phyloP scores from a whole-genome alignment of 306 rosid genomes.

The Lupinus albus region DNA sequence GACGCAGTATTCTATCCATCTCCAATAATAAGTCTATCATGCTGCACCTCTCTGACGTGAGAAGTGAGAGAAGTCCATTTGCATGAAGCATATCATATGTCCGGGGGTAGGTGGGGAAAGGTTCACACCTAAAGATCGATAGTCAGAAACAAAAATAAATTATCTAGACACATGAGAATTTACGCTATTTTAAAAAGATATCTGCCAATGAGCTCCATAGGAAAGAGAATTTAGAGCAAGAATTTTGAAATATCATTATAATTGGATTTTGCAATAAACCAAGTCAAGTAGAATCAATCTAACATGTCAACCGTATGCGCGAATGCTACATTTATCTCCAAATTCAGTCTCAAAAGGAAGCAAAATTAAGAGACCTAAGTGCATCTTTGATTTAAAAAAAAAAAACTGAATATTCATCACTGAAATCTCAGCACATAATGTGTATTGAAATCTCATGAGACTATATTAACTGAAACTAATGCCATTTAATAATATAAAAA shows the following conservation, averaged over 20 bases:
- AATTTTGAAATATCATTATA: conserved; percentile 19
- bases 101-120: conserved; percentile 95
- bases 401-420: conserved; percentile 8
- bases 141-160: conserved; percentile 36
- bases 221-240: conserved; percentile 4
- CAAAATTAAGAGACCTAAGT: conserved; percentile 27
- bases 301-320: conserved; percentile 21
- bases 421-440: conserved; percentile 29
- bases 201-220: conserved; percentile 16
- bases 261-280: conserved; percentile 31
- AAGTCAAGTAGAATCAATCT: conserved; percentile 25
- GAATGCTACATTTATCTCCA: conserved; percentile 27
- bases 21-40: conserved; percentile 78
- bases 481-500: too few species aligned
- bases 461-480: too few species aligned
- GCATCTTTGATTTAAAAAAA: not conserved
- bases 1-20: conserved; percentile 97
- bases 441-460: not conserved
- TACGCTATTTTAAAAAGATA: conserved; percentile 2
- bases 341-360: conserved; percentile 34
- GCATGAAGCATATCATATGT: conserved; percentile 95
- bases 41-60: conserved; percentile 73
- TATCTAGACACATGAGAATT: not conserved
- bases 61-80: conserved; percentile 77
- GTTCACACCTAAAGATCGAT: conserved; percentile 82